These are phyloP conservation scores for Delitschia confertaspora DNA, from an alignment of 495 filamentous ascomycete genomes.

Conservation along the genomic window DNA sequence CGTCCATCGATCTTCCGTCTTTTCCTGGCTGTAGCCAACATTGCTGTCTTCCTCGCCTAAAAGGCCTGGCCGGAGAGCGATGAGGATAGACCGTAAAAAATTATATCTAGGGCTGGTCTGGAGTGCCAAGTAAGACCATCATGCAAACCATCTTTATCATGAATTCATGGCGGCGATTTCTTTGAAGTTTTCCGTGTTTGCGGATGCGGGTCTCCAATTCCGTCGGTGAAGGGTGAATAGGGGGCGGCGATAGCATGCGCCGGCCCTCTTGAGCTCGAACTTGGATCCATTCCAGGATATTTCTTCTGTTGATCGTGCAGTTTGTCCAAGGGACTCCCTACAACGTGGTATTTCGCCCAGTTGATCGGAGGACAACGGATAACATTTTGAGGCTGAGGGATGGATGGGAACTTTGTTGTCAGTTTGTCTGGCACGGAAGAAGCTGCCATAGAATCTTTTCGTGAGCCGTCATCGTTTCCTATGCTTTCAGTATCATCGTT, in stretches of 20 bases:
- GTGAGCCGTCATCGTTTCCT: constrained; percentile 36
- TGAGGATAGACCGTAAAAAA: too few relatives aligned
- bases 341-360: constrained; percentile 81
- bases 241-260: constrained; percentile 60
- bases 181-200: constrained; percentile 21
- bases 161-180: constrained; percentile 11
- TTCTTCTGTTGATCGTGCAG: constrained; percentile 68
- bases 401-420: constrained; percentile 37
- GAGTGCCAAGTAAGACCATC: too few relatives aligned
- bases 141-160: background rate
- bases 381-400: constrained; percentile 74
- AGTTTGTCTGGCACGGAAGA: constrained; percentile 12
- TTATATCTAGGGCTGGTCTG: too few relatives aligned
- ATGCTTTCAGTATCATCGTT: constrained; percentile 30
- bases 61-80: too few relatives aligned
- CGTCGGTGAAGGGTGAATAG: constrained; percentile 52
- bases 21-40: too few relatives aligned
- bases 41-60: too few relatives aligned
- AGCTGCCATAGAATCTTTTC: constrained; percentile 25
- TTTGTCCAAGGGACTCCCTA: constrained; percentile 70
- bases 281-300: constrained; percentile 44
- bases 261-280: constrained; percentile 40
- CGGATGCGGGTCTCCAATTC: constrained; percentile 19
- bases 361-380: constrained; percentile 79
- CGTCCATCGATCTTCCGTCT: too few relatives aligned